A percentile compares a stretch with the other conserved stretches of the same genome.
Evolutionary conservation across 352 stramenopile species (phyloP).

Genomic region (Salisapilia sapeloensis): DNA sequence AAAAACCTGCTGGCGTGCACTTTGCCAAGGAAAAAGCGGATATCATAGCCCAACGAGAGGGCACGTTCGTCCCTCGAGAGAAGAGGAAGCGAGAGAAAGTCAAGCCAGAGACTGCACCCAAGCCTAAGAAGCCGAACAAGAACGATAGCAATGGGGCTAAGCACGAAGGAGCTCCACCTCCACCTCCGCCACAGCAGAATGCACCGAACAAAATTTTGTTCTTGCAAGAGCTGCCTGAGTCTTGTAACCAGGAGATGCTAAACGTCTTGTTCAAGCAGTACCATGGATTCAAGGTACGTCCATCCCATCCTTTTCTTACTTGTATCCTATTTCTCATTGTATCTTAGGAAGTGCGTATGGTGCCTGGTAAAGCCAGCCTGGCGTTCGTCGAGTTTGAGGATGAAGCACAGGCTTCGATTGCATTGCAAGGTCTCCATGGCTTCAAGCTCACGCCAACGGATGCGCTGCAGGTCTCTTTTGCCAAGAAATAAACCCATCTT

Average conservation of each 20-base stretch:
- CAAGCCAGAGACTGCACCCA: conserved; percentile 10
- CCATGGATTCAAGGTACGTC: conserved; percentile 83
- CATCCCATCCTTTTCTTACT: neutral
- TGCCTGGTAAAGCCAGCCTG: conserved; percentile 84
- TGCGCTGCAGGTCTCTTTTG: conserved; percentile 67
- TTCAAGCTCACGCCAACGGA: conserved; percentile 79
- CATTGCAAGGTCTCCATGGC: conserved; percentile 56
- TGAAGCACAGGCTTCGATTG: conserved; percentile 64
- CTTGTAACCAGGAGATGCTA: conserved; percentile 94
- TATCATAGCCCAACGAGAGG: conserved; percentile 55
- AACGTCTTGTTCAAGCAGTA: conserved; percentile 95
- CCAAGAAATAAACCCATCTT: conserved; percentile 73
- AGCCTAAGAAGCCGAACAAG: conserved; percentile 10
- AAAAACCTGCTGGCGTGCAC: conserved; percentile 72
- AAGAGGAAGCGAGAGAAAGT: conserved; percentile 66
- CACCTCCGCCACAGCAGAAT: conserved; percentile 22
- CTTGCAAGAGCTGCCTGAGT: conserved; percentile 82
- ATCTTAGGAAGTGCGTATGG: conserved; percentile 86
- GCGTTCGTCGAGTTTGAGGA: conserved; percentile 95
- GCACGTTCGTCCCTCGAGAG: conserved; percentile 55
- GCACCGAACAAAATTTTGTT: conserved; percentile 89
- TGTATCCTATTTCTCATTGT: conserved; percentile 2
- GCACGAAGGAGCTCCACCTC: conserved; percentile 8
- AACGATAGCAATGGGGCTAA: conserved; percentile 10
- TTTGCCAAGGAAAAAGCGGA: conserved; percentile 78